Percentiles rank a stretch among this genome's conserved stretches.
These are phyloP conservation scores for Zygosaccharomyces bailii DNA, from an alignment of 805 yeast genomes.

Conservation along the genomic window DNA sequence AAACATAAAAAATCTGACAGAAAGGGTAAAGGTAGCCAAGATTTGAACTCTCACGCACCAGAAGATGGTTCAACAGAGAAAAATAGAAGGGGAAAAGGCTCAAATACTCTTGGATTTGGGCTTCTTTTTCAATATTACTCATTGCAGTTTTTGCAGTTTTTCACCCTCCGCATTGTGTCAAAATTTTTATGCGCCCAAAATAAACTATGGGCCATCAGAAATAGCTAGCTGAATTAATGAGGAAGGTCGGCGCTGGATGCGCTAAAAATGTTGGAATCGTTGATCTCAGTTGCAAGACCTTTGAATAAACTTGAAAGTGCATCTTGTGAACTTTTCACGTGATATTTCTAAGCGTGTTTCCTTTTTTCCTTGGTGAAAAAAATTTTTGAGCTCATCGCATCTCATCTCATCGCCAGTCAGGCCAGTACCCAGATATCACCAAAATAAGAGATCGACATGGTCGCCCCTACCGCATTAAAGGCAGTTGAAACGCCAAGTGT, in stretches of 20 bases:
- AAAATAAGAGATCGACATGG: conserved; percentile 34
- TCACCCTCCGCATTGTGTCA: conserved; percentile 5
- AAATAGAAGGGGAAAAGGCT: too few relatives aligned
- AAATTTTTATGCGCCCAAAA: conserved; percentile 1
- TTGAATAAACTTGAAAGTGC: background rate
- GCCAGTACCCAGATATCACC: background rate
- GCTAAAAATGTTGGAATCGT: background rate
- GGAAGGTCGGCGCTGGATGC: too few relatives aligned
- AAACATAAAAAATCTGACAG: background rate
- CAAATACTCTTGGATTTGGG: too few relatives aligned
- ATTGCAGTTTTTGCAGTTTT: background rate
- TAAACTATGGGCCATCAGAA: background rate
- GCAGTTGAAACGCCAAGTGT: conserved; percentile 8
- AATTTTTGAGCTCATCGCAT: conserved; percentile 21
- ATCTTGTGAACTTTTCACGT: background rate
- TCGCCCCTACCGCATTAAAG: conserved; percentile 46
- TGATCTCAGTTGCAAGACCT: background rate
- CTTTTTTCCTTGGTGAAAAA: background rate
- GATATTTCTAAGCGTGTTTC: background rate
- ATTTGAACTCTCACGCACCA: background rate
- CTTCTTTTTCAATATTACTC: background rate
- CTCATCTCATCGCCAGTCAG: conserved; percentile 17
- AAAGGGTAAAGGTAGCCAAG: background rate
- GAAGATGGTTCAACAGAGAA: too few relatives aligned
- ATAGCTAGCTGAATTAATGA: too few relatives aligned